Conservation (phyloP, 2,329 filamentous ascomycete genomes). For the Clonostachys rhizophaga region DNA sequence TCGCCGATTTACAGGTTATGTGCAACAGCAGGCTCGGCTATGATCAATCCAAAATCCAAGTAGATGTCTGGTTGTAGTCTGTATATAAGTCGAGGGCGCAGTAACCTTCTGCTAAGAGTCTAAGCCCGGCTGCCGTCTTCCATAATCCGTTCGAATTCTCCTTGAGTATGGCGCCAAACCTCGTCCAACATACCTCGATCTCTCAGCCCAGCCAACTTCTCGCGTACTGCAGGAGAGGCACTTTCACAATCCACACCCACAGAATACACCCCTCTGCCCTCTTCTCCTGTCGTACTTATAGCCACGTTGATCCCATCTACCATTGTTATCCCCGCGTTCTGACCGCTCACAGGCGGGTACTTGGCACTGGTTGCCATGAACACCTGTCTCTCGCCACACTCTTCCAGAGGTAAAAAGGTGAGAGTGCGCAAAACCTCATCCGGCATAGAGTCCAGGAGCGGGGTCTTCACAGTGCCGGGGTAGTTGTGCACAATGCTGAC, state of each 20-base stretch:
- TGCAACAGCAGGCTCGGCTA: too few relatives aligned
- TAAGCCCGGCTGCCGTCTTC: too few relatives aligned
- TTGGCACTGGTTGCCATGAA: slow-evolving; percentile 11
- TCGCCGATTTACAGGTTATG: too few relatives aligned
- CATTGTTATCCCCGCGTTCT: background rate
- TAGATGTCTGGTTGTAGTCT: too few relatives aligned
- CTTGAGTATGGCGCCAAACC: slow-evolving; percentile 12
- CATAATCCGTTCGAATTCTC: slow-evolving; percentile 11
- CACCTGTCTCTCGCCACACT: slow-evolving; percentile 15
- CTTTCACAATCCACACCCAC: slow-evolving; percentile 13
- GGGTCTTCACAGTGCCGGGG: slow-evolving; percentile 18
- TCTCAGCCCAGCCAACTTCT: slow-evolving; percentile 7
- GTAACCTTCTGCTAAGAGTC: too few relatives aligned
- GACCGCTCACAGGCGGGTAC: slow-evolving; percentile 6
- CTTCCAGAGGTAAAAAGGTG: slow-evolving; percentile 9
- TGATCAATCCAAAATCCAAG: too few relatives aligned
- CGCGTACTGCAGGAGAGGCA: slow-evolving; percentile 3
- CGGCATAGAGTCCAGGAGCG: slow-evolving; percentile 10
- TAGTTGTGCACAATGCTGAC: slow-evolving; percentile 21
- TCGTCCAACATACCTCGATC: slow-evolving; percentile 10
- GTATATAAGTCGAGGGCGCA: too few relatives aligned
- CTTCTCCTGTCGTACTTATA: slow-evolving; percentile 8
- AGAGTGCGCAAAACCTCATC: slow-evolving; percentile 8
- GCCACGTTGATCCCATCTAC: slow-evolving; percentile 1
- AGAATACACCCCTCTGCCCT: slow-evolving; percentile 14